phyloP scores from a whole-genome alignment of 768 basidiomycete species.

The Amanita muscaria region DNA sequence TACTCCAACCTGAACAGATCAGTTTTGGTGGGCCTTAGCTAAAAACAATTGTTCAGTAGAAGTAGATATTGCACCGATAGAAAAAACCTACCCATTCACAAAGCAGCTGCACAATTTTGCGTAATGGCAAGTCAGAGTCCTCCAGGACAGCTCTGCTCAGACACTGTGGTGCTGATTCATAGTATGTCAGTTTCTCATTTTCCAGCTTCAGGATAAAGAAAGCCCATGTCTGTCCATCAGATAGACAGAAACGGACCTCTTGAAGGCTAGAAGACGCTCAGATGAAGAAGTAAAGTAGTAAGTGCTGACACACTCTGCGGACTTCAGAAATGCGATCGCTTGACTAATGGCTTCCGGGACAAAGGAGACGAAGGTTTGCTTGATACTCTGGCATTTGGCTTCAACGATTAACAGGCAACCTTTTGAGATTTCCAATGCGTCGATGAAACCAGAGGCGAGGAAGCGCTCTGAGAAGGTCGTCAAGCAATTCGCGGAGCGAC shows the following conservation, averaged over 20 bases:
- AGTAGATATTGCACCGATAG: too few relatives aligned
- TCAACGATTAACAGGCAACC: slow-evolving; percentile 20
- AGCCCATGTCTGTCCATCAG: slow-evolving; percentile 23
- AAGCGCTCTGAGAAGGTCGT: slow-evolving; percentile 16
- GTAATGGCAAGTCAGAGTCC: slow-evolving; percentile 11
- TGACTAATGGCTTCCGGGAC: slow-evolving; percentile 24
- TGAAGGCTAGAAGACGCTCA: slow-evolving; percentile 17
- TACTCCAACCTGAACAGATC: too few relatives aligned
- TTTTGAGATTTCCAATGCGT: slow-evolving; percentile 16
- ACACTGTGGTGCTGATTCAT: slow-evolving; percentile 16
- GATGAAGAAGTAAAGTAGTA: slow-evolving; percentile 12
- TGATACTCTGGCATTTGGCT: slow-evolving; percentile 17
- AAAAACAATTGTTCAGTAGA: too few relatives aligned
- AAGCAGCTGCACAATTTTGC: too few relatives aligned
- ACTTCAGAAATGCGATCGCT: slow-evolving; percentile 21
- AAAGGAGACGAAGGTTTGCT: slow-evolving; percentile 13
- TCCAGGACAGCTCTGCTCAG: slow-evolving; percentile 16
- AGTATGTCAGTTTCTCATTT: slow-evolving; percentile 17
- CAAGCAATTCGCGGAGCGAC: slow-evolving; percentile 10
- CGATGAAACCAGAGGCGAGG: slow-evolving; percentile 18
- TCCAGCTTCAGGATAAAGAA: slow-evolving; percentile 23
- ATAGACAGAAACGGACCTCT: slow-evolving; percentile 26
- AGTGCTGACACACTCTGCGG: slow-evolving; percentile 16
- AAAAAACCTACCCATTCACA: too few relatives aligned
- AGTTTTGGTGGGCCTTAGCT: too few relatives aligned